Base-by-base conservation (phyloP, 192 early-diverging fungal species). In the Backusella macrospora region DNA sequence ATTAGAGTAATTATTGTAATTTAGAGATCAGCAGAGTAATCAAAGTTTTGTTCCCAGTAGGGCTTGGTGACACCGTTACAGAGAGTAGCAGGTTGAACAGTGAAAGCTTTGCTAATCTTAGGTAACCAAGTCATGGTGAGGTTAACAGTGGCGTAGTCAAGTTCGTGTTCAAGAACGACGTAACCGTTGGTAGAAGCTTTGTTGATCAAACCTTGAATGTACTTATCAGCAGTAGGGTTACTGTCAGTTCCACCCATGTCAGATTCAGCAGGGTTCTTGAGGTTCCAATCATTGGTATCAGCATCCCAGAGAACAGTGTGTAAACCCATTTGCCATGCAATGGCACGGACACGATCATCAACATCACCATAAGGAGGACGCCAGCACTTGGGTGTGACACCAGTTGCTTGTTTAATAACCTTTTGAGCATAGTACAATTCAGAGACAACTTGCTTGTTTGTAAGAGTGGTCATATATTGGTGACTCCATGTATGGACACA, bases 401-500 rank as follows among this genome's bases (percentile, higher is more conserved):
- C 84, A 34, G 81, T 84, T 23, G 78, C 80, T n/a, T 71, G 75
- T 42, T 83, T 81, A 48, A 86, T 80, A 34, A 73, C 82, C 70
- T 76, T 78, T 21, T 76, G 76, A 8, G 76, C 47, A 43, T 70
- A 76, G 26, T 83, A 64, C 15, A 86, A 69, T 71, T 91, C 89
- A 44, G 86, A 82, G 48, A 89, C 82, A 45, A 91, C 44, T 16
- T 75, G 75, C 34, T 77, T 63, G 46, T 82, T 81, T 4, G 76
- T 42, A 34, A 86, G 71, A 18, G 77, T 81, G 46, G 86, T 84
- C 70, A 91, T 73, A 13, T 77, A 29, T 13, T 68, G 34, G 65
- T 90, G 89, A n/a, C 86, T 81, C 89, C 89, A 90, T 84, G 44
- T 68, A 26, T 68, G 66, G 10, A 68, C 86, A 40, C 81, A 86